phyloP scores from a whole-genome alignment of 495 filamentous ascomycete species.

The Immersiella caudata region DNA sequence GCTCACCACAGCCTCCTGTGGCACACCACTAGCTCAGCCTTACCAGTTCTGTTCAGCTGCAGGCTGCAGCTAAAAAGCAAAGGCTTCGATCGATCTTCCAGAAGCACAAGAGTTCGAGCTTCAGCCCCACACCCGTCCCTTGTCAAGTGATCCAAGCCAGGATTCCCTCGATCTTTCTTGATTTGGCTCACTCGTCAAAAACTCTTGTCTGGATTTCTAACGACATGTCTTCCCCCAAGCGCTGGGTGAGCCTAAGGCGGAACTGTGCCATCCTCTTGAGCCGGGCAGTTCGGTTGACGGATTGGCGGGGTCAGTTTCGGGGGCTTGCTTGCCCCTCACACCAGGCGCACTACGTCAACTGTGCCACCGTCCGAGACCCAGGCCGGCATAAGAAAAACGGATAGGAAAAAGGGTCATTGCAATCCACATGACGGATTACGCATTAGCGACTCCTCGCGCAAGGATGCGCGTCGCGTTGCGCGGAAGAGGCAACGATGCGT shows the following conservation, averaged over 20 bases:
- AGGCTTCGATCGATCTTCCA: slow-evolving; percentile 29
- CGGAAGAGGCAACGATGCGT: not conserved
- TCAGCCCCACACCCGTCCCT: slow-evolving; percentile 8
- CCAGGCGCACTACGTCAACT: not conserved
- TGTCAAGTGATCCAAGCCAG: not conserved
- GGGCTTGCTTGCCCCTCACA: not conserved
- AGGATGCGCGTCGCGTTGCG: slow-evolving; percentile 14
- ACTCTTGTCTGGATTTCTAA: not conserved
- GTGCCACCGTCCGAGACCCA: not conserved
- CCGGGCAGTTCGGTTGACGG: not conserved
- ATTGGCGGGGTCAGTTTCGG: not conserved
- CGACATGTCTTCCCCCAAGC: too few relatives aligned
- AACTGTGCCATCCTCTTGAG: not conserved
- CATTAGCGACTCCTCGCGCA: not conserved
- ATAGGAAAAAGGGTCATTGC: not conserved
- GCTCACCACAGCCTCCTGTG: slow-evolving; percentile 24
- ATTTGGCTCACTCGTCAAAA: not conserved
- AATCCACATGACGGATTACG: not conserved
- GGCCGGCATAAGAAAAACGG: not conserved
- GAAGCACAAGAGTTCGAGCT: slow-evolving; percentile 23
- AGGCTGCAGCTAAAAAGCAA: slow-evolving; percentile 25
- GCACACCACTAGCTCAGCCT: slow-evolving; percentile 32
- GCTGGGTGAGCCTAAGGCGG: too few relatives aligned
- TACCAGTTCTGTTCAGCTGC: slow-evolving; percentile 35
- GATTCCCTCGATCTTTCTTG: not conserved